phyloP scores from a whole-genome alignment of 345 rosid genomes.

The Citrus cavaleriei region DNA sequence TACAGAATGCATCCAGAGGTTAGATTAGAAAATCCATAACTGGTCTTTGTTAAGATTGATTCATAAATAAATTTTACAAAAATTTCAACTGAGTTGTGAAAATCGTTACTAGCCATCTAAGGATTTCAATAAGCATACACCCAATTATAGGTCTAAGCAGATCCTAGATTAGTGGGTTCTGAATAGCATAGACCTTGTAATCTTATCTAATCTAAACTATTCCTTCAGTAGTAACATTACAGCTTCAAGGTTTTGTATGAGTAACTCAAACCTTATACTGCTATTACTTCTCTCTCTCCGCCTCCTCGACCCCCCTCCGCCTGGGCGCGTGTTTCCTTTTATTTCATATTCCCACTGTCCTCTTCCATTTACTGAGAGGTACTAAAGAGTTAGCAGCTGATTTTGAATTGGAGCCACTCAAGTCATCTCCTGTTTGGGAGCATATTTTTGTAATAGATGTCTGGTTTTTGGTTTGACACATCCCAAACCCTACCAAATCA shows the following conservation, averaged over 20 bases:
- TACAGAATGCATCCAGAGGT: constrained; percentile 99
- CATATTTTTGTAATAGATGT: not conserved
- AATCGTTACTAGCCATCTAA: not conserved
- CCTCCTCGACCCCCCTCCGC: too few species aligned
- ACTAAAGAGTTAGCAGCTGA: not conserved
- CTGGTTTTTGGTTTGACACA: not conserved
- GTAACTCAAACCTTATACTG: not conserved
- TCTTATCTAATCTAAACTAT: not conserved
- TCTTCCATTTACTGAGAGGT: not conserved
- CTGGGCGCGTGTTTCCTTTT: not conserved
- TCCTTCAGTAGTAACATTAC: not conserved
- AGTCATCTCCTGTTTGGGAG: not conserved
- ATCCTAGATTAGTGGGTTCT: not conserved
- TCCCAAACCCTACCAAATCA: not conserved
- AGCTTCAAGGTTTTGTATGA: not conserved
- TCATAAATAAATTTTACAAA: not conserved
- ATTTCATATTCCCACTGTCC: not conserved
- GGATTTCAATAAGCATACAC: not conserved
- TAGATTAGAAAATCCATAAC: constrained; percentile 10
- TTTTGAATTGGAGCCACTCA: not conserved
- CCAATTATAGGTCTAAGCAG: not conserved
- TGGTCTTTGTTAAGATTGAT: not conserved
- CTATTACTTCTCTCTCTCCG: too few species aligned
- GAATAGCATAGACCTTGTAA: not conserved
- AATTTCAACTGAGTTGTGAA: not conserved